These are phyloP conservation scores for Sordaria brevicollis DNA, from an alignment of 495 filamentous ascomycete genomes.

Conservation along the genomic window DNA sequence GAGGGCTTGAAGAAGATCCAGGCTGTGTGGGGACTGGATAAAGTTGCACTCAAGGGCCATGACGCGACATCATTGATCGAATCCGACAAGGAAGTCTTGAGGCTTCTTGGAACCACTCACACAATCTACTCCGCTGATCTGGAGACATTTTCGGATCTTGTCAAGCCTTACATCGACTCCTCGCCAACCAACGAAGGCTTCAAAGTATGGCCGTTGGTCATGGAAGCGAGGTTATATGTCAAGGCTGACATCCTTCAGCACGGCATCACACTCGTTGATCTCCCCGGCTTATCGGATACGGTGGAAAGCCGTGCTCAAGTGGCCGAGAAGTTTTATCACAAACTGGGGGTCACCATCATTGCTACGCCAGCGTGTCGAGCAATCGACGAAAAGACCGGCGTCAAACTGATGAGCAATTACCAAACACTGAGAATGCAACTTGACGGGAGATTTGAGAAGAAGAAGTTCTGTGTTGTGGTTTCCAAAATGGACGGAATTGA, in stretches of 20 bases:
- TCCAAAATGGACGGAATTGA: conserved; percentile 18
- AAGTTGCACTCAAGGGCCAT: conserved; percentile 16
- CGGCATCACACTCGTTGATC: conserved; percentile 15
- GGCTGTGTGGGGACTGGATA: conserved; percentile 3
- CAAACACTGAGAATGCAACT: conserved; percentile 13
- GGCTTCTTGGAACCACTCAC: background rate
- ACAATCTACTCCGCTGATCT: conserved; percentile 1
- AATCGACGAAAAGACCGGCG: conserved; percentile 11
- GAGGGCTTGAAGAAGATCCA: background rate
- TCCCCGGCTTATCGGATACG: conserved; percentile 14
- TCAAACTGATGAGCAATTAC: conserved; percentile 7
- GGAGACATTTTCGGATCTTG: conserved; percentile 1
- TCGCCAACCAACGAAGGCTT: background rate
- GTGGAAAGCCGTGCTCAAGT: conserved; percentile 10
- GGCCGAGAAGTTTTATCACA: conserved; percentile 6
- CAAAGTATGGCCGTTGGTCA: conserved; percentile 13
- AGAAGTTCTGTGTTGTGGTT: conserved; percentile 10
- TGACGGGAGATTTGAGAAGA: conserved; percentile 9
- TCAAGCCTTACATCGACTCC: conserved; percentile 13
- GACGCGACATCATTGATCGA: no score
- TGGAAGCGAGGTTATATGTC: conserved; percentile 11
- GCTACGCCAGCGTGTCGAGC: conserved; percentile 10
- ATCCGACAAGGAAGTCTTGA: background rate
- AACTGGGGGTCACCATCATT: conserved; percentile 8
- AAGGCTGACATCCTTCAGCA: conserved; percentile 10